These are phyloP conservation scores for Termitomyces eurrhizus DNA, from an alignment of 768 basidiomycete genomes.

Conservation along the genomic window DNA sequence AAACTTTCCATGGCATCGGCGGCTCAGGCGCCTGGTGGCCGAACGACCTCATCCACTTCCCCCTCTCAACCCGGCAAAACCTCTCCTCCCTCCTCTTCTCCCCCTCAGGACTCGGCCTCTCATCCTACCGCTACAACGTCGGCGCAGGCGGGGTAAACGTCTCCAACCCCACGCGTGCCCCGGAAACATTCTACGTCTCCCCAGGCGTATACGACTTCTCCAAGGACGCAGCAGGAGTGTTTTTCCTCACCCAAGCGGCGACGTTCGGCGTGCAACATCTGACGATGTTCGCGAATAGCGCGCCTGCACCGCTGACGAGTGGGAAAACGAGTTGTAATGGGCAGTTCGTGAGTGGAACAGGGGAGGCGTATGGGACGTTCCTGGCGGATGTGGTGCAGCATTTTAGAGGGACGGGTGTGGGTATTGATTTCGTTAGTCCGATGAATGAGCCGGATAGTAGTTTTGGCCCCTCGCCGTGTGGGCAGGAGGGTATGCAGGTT, in stretches of 20 bases:
- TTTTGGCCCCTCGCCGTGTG: conserved; percentile 35
- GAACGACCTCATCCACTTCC: conserved; percentile 36
- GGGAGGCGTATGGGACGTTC: conserved; percentile 36
- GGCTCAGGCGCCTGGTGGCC: conserved; percentile 49
- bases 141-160: conserved; percentile 41
- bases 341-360: conserved; percentile 30
- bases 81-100: conserved; percentile 38
- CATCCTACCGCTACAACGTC: conserved; percentile 39
- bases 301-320: conserved; percentile 32
- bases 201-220: conserved; percentile 36
- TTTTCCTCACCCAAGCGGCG: conserved; percentile 36
- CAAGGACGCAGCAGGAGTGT: conserved; percentile 35
- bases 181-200: conserved; percentile 33
- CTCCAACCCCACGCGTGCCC: conserved; percentile 32
- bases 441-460: conserved; percentile 42
- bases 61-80: conserved; percentile 35
- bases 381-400: conserved; percentile 38
- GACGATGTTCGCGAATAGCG: conserved; percentile 42
- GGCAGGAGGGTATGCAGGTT: conserved; percentile 45
- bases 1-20: conserved; percentile 36
- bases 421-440: conserved; percentile 36
- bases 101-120: conserved; percentile 32
- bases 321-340: conserved; percentile 32
- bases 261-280: conserved; percentile 30
- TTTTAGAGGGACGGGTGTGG: conserved; percentile 33